These are phyloP conservation scores for Hydnomerulius pinastri DNA, from an alignment of 768 basidiomycete genomes.

Conservation along the genomic window DNA sequence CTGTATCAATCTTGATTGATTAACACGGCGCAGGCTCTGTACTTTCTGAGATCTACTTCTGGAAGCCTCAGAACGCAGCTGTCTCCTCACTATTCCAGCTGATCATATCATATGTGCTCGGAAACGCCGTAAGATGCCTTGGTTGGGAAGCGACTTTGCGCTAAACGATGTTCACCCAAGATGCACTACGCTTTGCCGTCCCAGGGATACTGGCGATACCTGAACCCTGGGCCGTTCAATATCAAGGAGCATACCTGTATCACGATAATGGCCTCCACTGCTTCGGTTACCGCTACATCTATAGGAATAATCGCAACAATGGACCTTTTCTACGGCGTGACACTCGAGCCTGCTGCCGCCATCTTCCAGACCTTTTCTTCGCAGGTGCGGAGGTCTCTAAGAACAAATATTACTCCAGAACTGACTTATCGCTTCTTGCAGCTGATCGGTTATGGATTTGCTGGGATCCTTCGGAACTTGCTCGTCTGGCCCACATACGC, in stretches of 20 bases:
- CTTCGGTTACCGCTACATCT: conserved; percentile 56
- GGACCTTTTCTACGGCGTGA: conserved; percentile 54
- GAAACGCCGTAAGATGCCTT: conserved; percentile 49
- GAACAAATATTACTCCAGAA: background rate
- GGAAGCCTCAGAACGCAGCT: conserved; percentile 48
- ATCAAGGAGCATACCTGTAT: conserved; percentile 64
- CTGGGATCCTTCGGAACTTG: conserved; percentile 44
- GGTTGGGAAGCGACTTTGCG: too few species aligned
- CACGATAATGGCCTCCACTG: conserved; percentile 62
- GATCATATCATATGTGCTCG: conserved; percentile 57
- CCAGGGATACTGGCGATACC: conserved; percentile 44
- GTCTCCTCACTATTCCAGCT: conserved; percentile 58
- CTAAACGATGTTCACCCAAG: too few species aligned
- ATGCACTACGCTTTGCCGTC: conserved; percentile 16
- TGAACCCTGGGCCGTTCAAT: conserved; percentile 68
- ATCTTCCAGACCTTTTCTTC: conserved; percentile 59
- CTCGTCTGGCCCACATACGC: conserved; percentile 57
- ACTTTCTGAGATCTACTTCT: conserved; percentile 37
- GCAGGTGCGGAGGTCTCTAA: conserved; percentile 22
- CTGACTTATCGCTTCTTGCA: conserved; percentile 12
- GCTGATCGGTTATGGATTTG: conserved; percentile 42
- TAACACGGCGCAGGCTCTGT: conserved; percentile 40
- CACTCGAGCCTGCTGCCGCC: conserved; percentile 49
- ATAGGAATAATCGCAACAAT: conserved; percentile 63
- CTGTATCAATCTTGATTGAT: too few species aligned